Base-by-base conservation (phyloP, 768 basidiomycete species). In the Chlorophyllum brunneum region DNA sequence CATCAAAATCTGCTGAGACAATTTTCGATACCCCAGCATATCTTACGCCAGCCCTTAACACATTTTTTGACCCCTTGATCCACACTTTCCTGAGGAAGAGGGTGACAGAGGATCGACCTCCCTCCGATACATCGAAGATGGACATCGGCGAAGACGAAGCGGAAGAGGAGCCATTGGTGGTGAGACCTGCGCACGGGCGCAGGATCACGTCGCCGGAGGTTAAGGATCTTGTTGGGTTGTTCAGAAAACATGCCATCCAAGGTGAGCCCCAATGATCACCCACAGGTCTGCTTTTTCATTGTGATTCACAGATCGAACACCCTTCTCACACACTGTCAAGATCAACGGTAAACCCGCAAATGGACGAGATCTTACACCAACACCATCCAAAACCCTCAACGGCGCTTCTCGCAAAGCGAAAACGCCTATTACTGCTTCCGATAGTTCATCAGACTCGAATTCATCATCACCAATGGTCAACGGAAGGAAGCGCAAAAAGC, bases 11-110 rank as follows among this genome's bases (percentile, higher is more conserved):
- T 2, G 29, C 51, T 0, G 65, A 70, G 30, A 67, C 65, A 42
- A 66, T 85, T 31, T 86, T 92, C 59, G 78, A 83, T 58, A 78
- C 77, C 6, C 86, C 92, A 10, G 79, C 87, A 31, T 85, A 92
- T 68, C 76, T 89, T 41, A 76, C 87, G 63, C 90, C 92, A 11
- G 81, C 92, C 4, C 67, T 92, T 51, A 79, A 82, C 47, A 71
- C 73, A 24, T 67, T 95, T 40, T 95, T 90, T 65, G 81, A 86
- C 30, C 68, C 83, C 18, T 48, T 75, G 51, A 70, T 82, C 37
- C 59, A 59, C 6, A 57, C 64, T n/a, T 67, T 72, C 54, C 55
- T 79, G 48, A 66, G 62, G 44, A 45, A 39, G 24, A 42, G 54
- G 46, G 24, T 65, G 69, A 24, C 36, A 13, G 30, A 51, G 13